A percentile compares a stretch with the other conserved stretches of the same genome.
These are phyloP conservation scores for Chytriomyces hyalinus DNA, from an alignment of 192 early-diverging fungal species.

Conservation along the genomic window DNA sequence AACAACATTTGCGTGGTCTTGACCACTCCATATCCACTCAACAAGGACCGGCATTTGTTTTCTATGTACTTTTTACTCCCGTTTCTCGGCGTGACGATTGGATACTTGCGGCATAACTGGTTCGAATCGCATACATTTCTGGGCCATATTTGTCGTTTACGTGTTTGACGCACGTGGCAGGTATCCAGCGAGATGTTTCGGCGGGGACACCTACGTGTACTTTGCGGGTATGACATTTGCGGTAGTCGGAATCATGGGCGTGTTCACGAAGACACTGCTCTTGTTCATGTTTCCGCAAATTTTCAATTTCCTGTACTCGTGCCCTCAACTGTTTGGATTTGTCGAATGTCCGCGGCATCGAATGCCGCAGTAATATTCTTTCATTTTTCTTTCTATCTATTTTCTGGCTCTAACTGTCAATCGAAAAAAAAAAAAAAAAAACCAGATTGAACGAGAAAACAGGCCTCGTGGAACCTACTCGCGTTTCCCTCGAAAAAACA, in stretches of 20 bases:
- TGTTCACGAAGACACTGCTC: slow-evolving; percentile 91
- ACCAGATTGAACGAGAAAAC: slow-evolving; percentile 50
- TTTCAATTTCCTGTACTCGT: slow-evolving; percentile 96
- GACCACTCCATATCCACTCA: slow-evolving; percentile 8
- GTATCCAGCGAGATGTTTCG: slow-evolving; percentile 91
- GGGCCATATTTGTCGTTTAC: too few species aligned
- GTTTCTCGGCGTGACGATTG: slow-evolving; percentile 84
- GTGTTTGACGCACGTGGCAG: slow-evolving; percentile 33
- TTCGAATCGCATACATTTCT: slow-evolving; percentile 32
- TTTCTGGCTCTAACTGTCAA: slow-evolving; percentile 11
- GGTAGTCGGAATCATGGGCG: slow-evolving; percentile 91
- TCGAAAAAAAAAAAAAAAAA: neutral
- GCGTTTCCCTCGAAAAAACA: slow-evolving; percentile 39
- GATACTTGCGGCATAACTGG: slow-evolving; percentile 88
- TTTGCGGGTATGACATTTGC: slow-evolving; percentile 99
- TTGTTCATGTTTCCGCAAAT: slow-evolving; percentile 95
- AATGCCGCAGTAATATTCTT: slow-evolving; percentile 72
- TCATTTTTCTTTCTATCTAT: slow-evolving; percentile 10
- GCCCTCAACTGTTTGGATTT: slow-evolving; percentile 92
- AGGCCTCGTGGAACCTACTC: slow-evolving; percentile 47
- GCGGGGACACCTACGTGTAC: slow-evolving; percentile 96
- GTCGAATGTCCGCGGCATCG: slow-evolving; percentile 95
- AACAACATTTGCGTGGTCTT: slow-evolving; percentile 77
- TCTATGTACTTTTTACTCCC: slow-evolving; percentile 92
- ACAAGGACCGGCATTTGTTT: slow-evolving; percentile 76